Evolutionary conservation across 179 eudicot species (phyloP), one percentile per base, ranked within the genome.

Genomic region (Silene coronaria): DNA sequence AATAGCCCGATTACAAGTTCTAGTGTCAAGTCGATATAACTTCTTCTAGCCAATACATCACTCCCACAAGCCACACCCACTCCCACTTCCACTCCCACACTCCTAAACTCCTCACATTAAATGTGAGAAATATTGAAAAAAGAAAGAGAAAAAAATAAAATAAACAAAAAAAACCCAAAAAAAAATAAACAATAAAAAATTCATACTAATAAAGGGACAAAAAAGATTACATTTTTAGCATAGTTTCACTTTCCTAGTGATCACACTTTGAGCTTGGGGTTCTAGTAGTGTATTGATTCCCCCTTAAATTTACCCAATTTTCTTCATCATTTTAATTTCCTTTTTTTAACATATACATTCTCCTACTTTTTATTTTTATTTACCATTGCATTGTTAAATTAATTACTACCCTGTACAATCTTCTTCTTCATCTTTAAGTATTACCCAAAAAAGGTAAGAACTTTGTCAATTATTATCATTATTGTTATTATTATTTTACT

Each of bases 191-290:
- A 30, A 34, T 2, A 34, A 30, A 34, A 34, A 51, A 13, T 16
- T 0, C 16, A 53, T 16, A 36, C 0, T 42, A 42, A 42, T 42
- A 36, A 67, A n/a, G 26, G 71, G 38, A 36, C 13, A 36, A 19
- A n/a, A 34, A 42, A 36, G 48, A 67, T 17, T n/a, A 32, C 51
- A 36, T 42, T 67, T 67, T n/a, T 6, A 53, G 58, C 58, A 53
- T 53, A 16, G 58, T 53, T 53, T 53, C 58, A 53, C 58, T 53
- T 53, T 53, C 58, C 72, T 48, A 68, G 46, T 38, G 23, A 68
- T 68, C 51, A 64, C 68, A 64, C 68, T 64, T 30, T 64, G 21
- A 64, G 42, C 34, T 42, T 64, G 68, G 58, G 58, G n/a, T 53
- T 53, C 2, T 53, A 17, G 17, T 53, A 42, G 48, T 42, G 48